Conservation (phyloP, 192 early-diverging fungal species). For the Coemansia sp. region DNA sequence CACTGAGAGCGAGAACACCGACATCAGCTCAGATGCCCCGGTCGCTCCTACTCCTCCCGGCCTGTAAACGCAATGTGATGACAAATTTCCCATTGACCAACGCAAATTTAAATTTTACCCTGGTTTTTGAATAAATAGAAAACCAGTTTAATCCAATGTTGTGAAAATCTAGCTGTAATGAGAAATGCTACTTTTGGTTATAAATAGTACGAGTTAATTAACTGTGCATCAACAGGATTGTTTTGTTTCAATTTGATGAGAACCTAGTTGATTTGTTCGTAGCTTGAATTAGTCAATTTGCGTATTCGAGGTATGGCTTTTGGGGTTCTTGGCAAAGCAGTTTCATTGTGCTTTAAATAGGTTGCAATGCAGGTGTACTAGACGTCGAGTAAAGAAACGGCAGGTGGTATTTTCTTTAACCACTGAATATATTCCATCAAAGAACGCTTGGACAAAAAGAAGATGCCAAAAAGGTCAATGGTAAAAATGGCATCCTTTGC, state of each 20-base stretch:
- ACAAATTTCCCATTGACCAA: background rate
- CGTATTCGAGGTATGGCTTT: background rate
- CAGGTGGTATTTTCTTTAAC: background rate
- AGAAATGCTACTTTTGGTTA: background rate
- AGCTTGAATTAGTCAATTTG: background rate
- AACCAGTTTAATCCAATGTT: background rate
- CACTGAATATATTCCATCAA: background rate
- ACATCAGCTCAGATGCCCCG: constrained; percentile 1
- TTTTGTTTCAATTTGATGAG: background rate
- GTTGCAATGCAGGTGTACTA: background rate
- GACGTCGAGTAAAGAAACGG: background rate
- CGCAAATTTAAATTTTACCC: background rate
- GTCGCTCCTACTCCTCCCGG: constrained; percentile 1
- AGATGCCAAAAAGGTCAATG: background rate
- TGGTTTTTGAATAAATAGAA: constrained; percentile 4
- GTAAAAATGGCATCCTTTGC: background rate
- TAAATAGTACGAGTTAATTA: too few relatives aligned
- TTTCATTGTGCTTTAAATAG: background rate
- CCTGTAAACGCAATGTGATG: background rate
- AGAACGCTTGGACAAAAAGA: background rate
- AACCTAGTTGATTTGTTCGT: background rate
- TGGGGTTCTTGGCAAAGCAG: too few relatives aligned
- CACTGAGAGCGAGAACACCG: background rate
- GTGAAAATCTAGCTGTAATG: background rate
- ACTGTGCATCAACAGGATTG: too few relatives aligned